Evolutionary conservation across 2,329 filamentous ascomycete species (phyloP).

Genomic region (Phialemonium atrogriseum): DNA sequence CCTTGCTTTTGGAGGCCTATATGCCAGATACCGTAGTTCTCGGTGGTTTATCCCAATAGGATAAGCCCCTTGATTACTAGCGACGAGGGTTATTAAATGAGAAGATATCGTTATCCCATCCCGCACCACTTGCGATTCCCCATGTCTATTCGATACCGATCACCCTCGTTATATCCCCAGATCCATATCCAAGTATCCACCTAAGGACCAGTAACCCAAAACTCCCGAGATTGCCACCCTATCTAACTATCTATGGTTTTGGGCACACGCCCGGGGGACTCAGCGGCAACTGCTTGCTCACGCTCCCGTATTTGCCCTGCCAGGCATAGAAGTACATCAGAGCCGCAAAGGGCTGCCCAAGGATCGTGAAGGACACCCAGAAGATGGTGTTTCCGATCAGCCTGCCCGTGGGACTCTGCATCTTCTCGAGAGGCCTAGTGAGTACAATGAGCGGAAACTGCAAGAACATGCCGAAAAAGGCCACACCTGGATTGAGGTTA

Average conservation of each 20-base stretch:
- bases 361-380: conserved; percentile 92
- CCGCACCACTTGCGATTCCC: no score
- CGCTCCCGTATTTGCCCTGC: conserved; percentile 94
- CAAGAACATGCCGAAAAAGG: conserved; percentile 87
- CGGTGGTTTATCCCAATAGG: no score
- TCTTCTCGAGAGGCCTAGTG: conserved; percentile 72
- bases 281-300: conserved; percentile 37
- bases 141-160: no score
- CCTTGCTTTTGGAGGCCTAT: no score
- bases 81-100: no score
- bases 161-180: no score
- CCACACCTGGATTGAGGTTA: conserved; percentile 54
- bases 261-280: background rate
- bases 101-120: no score
- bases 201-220: no score
- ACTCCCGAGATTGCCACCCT: no score
- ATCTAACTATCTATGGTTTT: background rate
- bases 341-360: conserved; percentile 88
- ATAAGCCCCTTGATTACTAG: no score
- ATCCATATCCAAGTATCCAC: no score
- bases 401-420: conserved; percentile 65
- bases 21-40: no score
- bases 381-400: conserved; percentile 89
- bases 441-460: conserved; percentile 82
- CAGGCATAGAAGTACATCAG: conserved; percentile 96